A percentile compares a stretch with the other conserved stretches of the same genome.
Conservation (phyloP, 768 basidiomycete genomes). For the Pleurotus sapidus region DNA sequence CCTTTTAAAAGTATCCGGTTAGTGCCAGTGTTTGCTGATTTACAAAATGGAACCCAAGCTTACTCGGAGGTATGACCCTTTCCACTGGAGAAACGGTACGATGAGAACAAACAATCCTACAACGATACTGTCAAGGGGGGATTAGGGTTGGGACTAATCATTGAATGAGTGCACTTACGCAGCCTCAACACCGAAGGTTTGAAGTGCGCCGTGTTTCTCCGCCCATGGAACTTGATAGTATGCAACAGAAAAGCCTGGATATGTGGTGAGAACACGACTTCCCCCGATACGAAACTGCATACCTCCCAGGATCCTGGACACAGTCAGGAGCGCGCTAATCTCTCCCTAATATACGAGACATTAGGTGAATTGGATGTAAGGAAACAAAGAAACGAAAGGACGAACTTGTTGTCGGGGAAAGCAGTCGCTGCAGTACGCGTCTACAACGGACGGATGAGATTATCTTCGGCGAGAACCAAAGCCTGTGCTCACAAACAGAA, state of each 20-base stretch:
- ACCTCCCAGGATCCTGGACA: conserved; percentile 53
- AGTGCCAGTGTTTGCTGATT: not conserved
- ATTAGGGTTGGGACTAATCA: not conserved
- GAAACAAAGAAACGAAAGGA: not conserved
- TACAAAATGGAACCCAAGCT: conserved; percentile 13
- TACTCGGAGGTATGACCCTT: conserved; percentile 45
- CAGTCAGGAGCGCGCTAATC: conserved; percentile 58
- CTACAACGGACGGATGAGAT: not conserved
- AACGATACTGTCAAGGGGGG: conserved; percentile 35
- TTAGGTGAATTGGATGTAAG: not conserved
- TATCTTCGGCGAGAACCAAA: no score
- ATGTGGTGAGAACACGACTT: not conserved
- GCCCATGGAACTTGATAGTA: conserved; percentile 72
- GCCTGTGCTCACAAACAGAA: conserved; percentile 46
- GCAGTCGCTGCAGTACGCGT: conserved; percentile 45
- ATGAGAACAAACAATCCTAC: conserved; percentile 47
- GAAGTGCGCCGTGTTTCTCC: conserved; percentile 52
- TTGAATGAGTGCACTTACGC: conserved; percentile 36
- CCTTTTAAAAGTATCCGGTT: not conserved
- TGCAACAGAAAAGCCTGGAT: conserved; percentile 54
- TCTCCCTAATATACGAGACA: conserved; percentile 41
- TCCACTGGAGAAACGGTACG: conserved; percentile 49
- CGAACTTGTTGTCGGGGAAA: conserved; percentile 41
- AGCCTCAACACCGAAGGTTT: conserved; percentile 61
- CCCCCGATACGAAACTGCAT: not conserved